Evolutionary conservation across 306 rosid genomes (phyloP).

Genomic region (Psophocarpus tetragonolobus): DNA sequence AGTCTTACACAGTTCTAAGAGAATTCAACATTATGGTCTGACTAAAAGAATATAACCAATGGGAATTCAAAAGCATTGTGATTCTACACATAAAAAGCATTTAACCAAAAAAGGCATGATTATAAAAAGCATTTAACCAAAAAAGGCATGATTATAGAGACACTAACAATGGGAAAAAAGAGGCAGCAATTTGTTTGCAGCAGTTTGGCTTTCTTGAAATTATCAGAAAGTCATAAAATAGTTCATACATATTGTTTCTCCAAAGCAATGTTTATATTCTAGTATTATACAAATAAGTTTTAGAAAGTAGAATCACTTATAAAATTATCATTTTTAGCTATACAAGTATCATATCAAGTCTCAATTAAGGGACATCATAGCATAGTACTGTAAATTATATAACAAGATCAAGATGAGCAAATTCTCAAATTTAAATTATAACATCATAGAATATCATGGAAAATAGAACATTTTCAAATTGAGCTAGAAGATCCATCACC

Average conservation of each 20-base stretch:
- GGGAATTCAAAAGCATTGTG: slow-evolving; percentile 18
- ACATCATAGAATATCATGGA: not conserved
- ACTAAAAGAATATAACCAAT: slow-evolving; percentile 22
- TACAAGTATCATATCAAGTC: slow-evolving; percentile 7
- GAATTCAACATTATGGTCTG: slow-evolving; percentile 7
- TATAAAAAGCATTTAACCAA: not conserved
- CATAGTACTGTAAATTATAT: not conserved
- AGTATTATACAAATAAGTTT: not conserved
- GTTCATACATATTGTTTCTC: not conserved
- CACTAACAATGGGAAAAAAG: not conserved
- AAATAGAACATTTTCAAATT: slow-evolving; percentile 9
- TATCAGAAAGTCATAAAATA: not conserved
- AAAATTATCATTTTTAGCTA: slow-evolving; percentile 8
- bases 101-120: not conserved
- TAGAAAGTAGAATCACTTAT: slow-evolving; percentile 11
- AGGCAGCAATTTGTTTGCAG: slow-evolving; percentile 22
- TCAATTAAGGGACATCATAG: slow-evolving; percentile 20
- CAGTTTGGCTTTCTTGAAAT: slow-evolving; percentile 19
- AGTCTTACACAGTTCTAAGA: not conserved
- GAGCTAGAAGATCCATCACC: slow-evolving; percentile 51
- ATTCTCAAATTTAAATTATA: slow-evolving; percentile 19
- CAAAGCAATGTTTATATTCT: not conserved
- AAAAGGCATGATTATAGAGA: not conserved
- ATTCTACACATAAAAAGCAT: slow-evolving; percentile 18
- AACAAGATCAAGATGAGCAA: slow-evolving; percentile 7